These are phyloP conservation scores for Lipomyces lipofer DNA, from an alignment of 805 yeast genomes.

Conservation along the genomic window DNA sequence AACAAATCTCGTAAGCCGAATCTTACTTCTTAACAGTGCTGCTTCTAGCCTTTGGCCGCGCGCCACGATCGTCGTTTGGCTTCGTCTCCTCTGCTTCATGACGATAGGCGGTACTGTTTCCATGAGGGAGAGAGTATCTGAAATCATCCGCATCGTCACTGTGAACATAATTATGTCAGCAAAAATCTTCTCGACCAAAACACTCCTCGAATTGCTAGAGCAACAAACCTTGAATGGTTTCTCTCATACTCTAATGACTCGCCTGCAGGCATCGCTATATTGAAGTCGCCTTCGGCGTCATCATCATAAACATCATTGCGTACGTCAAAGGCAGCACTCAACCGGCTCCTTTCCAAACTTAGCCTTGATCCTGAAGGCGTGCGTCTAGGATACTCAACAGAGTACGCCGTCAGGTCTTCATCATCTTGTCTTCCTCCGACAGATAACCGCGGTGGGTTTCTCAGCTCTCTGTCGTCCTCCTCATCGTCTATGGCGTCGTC, in stretches of 20 bases:
- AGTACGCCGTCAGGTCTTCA: not conserved
- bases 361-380: conserved; percentile 6
- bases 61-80: no score
- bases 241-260: not conserved
- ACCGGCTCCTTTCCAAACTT: conserved; percentile 11
- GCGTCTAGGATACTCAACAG: not conserved
- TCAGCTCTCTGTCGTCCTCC: not conserved
- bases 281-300: no score
- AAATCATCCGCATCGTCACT: no score
- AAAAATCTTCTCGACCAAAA: conserved; percentile 3
- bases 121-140: no score
- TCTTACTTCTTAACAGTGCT: not conserved
- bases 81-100: no score
- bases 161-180: not conserved
- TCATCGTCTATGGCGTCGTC: no score
- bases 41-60: no score
- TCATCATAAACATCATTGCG: conserved; percentile 2
- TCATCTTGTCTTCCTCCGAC: not conserved
- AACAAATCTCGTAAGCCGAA: no score
- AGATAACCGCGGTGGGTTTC: not conserved
- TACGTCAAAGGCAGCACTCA: no score
- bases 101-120: no score
- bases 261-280: conserved; percentile 6
- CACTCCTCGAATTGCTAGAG: not conserved
- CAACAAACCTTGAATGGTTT: not conserved